Base-by-base conservation (phyloP, 352 stramenopile genomes). In the Globisporangium alternatum region DNA sequence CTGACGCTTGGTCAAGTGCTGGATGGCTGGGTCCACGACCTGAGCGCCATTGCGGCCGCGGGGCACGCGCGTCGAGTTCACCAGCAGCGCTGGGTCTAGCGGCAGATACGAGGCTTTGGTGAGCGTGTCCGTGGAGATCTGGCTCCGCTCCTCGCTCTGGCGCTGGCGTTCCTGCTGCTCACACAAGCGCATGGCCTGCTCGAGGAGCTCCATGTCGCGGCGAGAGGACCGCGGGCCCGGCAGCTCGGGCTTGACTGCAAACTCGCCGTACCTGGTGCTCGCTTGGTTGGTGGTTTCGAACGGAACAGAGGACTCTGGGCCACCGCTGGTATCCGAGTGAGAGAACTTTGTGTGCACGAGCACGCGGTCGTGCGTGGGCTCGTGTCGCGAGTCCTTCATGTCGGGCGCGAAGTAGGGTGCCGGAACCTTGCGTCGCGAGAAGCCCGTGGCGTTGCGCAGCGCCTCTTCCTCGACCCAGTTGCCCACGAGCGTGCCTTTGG, bases 391-490 rank as follows among this genome's bases (percentile, higher is more conserved):
- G 3, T 75, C 71, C 56, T 76, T 83, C 49, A 54, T 70, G 65
- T 86, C 77, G 80, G 77, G 64, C 17, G 76, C 68, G 12, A 65
- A 75, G 17, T 68, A 28, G 2, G 67, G 44, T 9, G 66, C 64
- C 1, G 84, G 84, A 1, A 91, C 73, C 51, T 80, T 78, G 39
- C 81, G 79, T 10, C 84, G 78, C 2, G 81, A 74, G 37, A 83
- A 86, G 3, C 84, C 86, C 8, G 86, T 95, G 39, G 57, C 64
- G 4, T 69, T 54, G 9, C 82, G 80, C 43, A 95, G 69, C 2
- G 84, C 86, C 22, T 91, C 76, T 60, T 95, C 86, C 39, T 95
- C 84, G 52, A 95, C 82, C 86, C 86, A 95, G 65, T 95, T 95
- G 22, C 86, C 86, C 22, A 93, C 75, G 21, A 95, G 73, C 49